A percentile compares a stretch with the other conserved stretches of the same genome.
phyloP scores from a whole-genome alignment of 2,329 filamentous ascomycete species.

The Sclerotinia trifoliorum region DNA sequence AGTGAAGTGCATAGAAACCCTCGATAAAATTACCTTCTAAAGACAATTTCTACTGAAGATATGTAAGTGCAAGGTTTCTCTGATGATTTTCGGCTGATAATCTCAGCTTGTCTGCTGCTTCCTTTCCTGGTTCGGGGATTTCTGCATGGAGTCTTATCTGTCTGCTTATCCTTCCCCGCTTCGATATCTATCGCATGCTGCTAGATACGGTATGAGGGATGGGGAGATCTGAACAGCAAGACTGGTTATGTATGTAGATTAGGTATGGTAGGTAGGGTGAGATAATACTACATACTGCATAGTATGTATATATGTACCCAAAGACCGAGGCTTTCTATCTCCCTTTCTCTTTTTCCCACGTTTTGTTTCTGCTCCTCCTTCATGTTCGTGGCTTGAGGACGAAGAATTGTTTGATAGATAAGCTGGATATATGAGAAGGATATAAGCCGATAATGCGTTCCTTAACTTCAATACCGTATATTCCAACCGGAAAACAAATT shows the following conservation, averaged over 20 bases:
- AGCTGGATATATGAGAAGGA: too few relatives aligned
- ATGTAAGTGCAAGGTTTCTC: background rate
- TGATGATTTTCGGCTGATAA: background rate
- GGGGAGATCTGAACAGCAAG: background rate
- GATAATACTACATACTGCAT: too few relatives aligned
- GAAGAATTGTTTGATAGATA: background rate
- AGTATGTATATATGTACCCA: background rate
- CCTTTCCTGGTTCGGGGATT: background rate
- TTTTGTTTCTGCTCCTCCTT: background rate
- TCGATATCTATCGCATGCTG: background rate
- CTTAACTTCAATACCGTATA: slow-evolving; percentile 26
- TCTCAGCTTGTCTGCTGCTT: too few relatives aligned
- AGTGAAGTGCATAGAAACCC: too few relatives aligned
- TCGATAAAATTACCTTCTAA: too few relatives aligned
- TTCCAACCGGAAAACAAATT: slow-evolving; percentile 41
- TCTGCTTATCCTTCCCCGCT: background rate
- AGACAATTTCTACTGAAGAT: too few relatives aligned
- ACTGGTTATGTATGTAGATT: background rate
- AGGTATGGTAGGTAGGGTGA: background rate
- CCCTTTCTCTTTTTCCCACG: background rate
- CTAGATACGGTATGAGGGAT: background rate
- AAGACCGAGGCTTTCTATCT: background rate
- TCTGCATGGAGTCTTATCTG: background rate
- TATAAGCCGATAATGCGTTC: background rate
- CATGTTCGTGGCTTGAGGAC: background rate